Base-by-base conservation (phyloP, 2,329 filamentous ascomycete species). In the Lecanicillium sp. region DNA sequence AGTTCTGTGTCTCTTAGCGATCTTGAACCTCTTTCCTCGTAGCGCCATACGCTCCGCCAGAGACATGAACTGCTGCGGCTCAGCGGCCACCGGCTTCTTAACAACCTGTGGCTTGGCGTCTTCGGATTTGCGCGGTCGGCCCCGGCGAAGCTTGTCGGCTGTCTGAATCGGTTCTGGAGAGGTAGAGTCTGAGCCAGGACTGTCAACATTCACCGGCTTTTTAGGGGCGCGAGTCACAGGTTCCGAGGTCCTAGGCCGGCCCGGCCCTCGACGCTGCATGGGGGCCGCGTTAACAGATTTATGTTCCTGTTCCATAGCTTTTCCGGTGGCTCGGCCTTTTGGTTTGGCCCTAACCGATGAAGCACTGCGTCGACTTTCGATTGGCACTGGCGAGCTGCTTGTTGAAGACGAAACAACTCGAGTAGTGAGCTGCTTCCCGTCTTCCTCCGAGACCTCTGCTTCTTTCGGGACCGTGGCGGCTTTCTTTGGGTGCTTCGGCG, bases 21-120 rank as follows among this genome's bases (percentile, higher is more conserved):
- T 79, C 60, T 71, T 77, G 53, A 81, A 70, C 44, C 69, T 73
- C 59, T 71, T 79, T 10, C 77, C 77, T 44, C 64, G 68, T 2
- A 77, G 63, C 27, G 71, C 74, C 68, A 79, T 73, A n/a, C 75
- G 70, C 55, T 81, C 77, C 30, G 71, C 70, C 72, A 81, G 73
- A 5, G 78, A 80, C 65, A 81, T 66, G 40, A 74, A 69, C 10
- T 65, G 60, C 10, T 57, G 58, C n/a, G n/a, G n/a, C 38, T 58
- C 54, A 24, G 49, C 52, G 14, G 58, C 48, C 11, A 49, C 47
- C 6, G 50, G 45, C 24, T 47, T 11, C 17, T 35, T 39, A 8
- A 15, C 17, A 35, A 17, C 4, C 24, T 8, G 7, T 37, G 30
- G 17, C 10, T 26, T 21, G 10, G 30, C 3, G 11, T 44, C 41